Percentiles rank a stretch among this genome's conserved stretches.
phyloP scores from a whole-genome alignment of 768 basidiomycete species.

The Multifurca ochricompacta region DNA sequence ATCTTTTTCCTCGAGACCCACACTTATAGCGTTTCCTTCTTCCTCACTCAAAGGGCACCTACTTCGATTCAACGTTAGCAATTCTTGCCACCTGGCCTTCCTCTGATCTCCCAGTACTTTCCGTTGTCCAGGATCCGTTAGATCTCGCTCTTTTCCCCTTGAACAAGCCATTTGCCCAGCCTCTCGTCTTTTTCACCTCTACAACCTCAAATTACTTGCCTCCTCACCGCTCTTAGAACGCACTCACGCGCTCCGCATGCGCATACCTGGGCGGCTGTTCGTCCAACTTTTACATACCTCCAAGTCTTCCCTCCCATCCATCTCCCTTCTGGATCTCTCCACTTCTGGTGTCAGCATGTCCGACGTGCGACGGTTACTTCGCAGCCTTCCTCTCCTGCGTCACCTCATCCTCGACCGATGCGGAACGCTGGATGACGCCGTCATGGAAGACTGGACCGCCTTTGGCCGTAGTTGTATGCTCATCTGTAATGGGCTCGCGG shows the following conservation, averaged over 20 bases:
- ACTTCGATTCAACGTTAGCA: constrained; percentile 68
- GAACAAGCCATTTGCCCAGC: constrained; percentile 76
- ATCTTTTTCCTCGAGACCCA: no score
- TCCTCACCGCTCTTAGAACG: constrained; percentile 35
- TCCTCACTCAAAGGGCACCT: no score
- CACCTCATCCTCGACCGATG: constrained; percentile 71
- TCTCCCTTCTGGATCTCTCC: constrained; percentile 68
- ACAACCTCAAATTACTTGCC: constrained; percentile 43
- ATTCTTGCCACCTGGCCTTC: constrained; percentile 59
- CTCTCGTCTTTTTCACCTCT: constrained; percentile 74
- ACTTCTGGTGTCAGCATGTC: constrained; percentile 50
- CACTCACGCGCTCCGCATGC: constrained; percentile 53
- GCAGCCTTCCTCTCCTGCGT: constrained; percentile 41
- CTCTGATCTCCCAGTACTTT: constrained; percentile 37
- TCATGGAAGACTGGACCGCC: constrained; percentile 45
- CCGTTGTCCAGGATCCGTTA: constrained; percentile 61
- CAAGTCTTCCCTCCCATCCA: constrained; percentile 33
- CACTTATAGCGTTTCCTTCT: background rate
- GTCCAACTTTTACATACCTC: constrained; percentile 33
- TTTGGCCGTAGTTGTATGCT: constrained; percentile 45
- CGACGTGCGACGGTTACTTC: constrained; percentile 49
- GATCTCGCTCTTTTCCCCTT: constrained; percentile 30
- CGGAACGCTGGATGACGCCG: constrained; percentile 41
- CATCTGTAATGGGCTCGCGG: background rate
- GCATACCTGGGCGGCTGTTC: constrained; percentile 62